Evolutionary conservation across 75 land plant genomes (phyloP).

Genomic region (Azolla pinnata): DNA sequence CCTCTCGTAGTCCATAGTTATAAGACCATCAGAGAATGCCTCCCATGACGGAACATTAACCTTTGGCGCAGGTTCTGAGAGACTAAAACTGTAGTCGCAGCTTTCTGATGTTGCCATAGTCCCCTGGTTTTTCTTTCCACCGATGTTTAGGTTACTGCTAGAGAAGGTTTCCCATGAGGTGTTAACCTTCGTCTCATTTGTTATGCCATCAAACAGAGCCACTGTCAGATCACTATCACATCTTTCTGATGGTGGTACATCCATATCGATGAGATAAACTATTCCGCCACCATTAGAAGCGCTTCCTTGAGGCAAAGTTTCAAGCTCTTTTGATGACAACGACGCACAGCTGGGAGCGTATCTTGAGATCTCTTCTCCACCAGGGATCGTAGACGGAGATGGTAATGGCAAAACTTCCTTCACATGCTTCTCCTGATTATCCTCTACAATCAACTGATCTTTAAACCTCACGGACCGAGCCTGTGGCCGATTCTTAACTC

Average conservation of each 20-base stretch:
- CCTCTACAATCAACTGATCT: slow-evolving; percentile 21
- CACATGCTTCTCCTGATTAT: slow-evolving; percentile 13
- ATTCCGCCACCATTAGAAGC: no score
- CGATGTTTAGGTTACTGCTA: not conserved
- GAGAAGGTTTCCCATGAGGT: slow-evolving; percentile 42
- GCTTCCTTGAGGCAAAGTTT: no score
- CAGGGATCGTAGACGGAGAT: slow-evolving; percentile 16
- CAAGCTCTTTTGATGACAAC: not conserved
- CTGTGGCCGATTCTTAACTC: slow-evolving; percentile 21
- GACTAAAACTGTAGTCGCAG: no score
- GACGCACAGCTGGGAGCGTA: slow-evolving; percentile 3
- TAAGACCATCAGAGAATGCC: not conserved
- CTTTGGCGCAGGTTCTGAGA: no score
- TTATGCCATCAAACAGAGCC: slow-evolving; percentile 47
- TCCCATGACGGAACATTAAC: not conserved
- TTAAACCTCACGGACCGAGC: not conserved
- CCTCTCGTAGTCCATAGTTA: not conserved
- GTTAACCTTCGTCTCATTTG: slow-evolving; percentile 5
- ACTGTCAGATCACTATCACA: slow-evolving; percentile 63
- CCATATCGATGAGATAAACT: slow-evolving; percentile 36
- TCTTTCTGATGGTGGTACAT: slow-evolving; percentile 39
- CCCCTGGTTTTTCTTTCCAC: slow-evolving; percentile 11
- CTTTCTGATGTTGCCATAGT: not conserved
- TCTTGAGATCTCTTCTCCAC: not conserved
- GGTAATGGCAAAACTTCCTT: slow-evolving; percentile 48